phyloP scores from a whole-genome alignment of 305 asterid genomes.

The Fraxinus paxiana region DNA sequence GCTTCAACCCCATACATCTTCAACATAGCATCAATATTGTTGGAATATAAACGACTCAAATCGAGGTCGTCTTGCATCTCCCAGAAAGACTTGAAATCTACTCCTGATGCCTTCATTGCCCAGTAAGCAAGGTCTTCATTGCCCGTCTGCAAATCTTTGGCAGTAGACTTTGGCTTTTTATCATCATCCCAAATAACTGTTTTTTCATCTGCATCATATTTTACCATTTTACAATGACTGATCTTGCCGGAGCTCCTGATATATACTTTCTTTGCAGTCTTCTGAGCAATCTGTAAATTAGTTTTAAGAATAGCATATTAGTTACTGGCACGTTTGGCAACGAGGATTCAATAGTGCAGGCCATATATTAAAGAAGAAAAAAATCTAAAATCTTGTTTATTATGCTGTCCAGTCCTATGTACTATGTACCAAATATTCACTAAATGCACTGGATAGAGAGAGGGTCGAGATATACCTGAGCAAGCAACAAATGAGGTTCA shows the following conservation, averaged over 20 bases:
- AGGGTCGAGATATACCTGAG: constrained; percentile 53
- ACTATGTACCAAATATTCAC: background rate
- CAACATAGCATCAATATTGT: constrained; percentile 62
- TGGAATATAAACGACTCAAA: constrained; percentile 62
- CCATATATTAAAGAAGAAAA: background rate
- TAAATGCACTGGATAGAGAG: background rate
- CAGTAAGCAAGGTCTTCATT: constrained; percentile 50
- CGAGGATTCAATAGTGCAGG: background rate
- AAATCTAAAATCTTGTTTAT: background rate
- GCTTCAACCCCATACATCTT: constrained; percentile 86
- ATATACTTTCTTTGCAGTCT: constrained; percentile 67
- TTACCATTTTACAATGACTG: constrained; percentile 69
- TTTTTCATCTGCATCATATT: constrained; percentile 73
- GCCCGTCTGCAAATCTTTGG: constrained; percentile 7
- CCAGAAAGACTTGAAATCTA: constrained; percentile 69
- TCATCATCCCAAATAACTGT: constrained; percentile 72
- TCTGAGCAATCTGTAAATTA: constrained; percentile 68
- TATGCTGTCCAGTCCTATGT: background rate
- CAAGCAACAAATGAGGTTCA: constrained; percentile 80
- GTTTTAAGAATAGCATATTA: background rate
- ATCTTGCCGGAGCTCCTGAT: constrained; percentile 66
- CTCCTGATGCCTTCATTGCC: constrained; percentile 86
- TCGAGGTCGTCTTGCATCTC: constrained; percentile 73
- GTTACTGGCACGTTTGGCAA: background rate
- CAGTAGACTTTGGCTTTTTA: constrained; percentile 34